Evolutionary conservation across 176 grass and related monocot genomes (phyloP).

Genomic region (Eleusine coracana): DNA sequence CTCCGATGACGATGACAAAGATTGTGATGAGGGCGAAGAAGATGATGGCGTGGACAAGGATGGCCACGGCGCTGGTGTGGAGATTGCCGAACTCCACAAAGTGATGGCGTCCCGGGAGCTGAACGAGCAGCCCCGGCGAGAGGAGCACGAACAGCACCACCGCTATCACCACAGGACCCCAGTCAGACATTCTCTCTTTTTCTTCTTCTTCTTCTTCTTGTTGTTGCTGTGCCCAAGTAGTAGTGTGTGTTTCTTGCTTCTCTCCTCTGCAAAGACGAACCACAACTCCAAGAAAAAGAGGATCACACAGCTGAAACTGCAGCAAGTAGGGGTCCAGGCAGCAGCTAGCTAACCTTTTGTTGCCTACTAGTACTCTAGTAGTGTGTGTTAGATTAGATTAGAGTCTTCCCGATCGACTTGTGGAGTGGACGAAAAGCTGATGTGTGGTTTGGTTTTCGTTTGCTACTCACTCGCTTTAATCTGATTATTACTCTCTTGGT

Average conservation of each 20-base stretch:
- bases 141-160: slow-evolving; percentile 65
- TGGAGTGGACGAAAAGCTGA: neutral
- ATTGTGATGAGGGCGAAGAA: slow-evolving; percentile 59
- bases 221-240: neutral
- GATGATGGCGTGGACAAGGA: slow-evolving; percentile 58
- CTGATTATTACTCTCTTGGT: neutral
- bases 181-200: slow-evolving; percentile 43
- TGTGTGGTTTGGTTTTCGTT: neutral
- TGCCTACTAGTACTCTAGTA: too few relatives aligned
- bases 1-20: slow-evolving; percentile 60
- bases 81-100: slow-evolving; percentile 54
- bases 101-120: slow-evolving; percentile 41
- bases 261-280: too few relatives aligned
- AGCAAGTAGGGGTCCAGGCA: too few relatives aligned
- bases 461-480: neutral
- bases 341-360: too few relatives aligned
- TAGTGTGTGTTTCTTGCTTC: too few relatives aligned
- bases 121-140: slow-evolving; percentile 60
- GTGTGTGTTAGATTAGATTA: too few relatives aligned
- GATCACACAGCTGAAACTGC: too few relatives aligned
- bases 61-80: slow-evolving; percentile 56
- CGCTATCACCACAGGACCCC: slow-evolving; percentile 58
- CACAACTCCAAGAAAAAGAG: too few relatives aligned
- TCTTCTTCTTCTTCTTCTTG: neutral
- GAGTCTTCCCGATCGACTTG: neutral